Conservation (phyloP, 768 basidiomycete genomes). For the Suillus ampliporus region DNA sequence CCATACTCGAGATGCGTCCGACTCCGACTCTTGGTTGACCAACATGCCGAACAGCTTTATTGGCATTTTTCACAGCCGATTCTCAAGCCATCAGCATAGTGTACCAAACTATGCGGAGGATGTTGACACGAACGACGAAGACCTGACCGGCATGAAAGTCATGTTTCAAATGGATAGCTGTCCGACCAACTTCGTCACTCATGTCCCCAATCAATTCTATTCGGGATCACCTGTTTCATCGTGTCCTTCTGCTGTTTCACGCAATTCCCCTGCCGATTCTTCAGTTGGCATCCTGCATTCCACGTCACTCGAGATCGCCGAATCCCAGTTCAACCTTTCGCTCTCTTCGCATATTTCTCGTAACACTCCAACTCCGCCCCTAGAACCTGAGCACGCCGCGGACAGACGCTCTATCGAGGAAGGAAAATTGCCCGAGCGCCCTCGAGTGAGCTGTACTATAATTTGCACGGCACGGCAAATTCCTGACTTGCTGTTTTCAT, state of each 20-base stretch:
- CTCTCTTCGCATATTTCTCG: background rate
- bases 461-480: background rate
- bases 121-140: background rate
- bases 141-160: background rate
- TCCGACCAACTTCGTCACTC: background rate
- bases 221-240: background rate
- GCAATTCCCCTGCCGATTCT: background rate
- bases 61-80: background rate
- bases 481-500: background rate
- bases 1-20: background rate
- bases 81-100: background rate
- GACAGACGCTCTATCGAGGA: background rate
- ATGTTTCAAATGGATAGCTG: background rate
- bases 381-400: background rate
- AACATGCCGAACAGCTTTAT: constrained; percentile 7
- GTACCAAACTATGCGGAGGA: background rate
- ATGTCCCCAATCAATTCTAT: background rate
- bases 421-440: background rate
- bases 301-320: background rate
- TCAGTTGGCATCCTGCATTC: background rate
- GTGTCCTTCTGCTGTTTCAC: background rate
- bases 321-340: background rate
- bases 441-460: background rate
- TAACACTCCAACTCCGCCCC: background rate
- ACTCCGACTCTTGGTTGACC: background rate